Conservation (phyloP, 2,329 filamentous ascomycete species). For the Sporothrix inflata region DNA sequence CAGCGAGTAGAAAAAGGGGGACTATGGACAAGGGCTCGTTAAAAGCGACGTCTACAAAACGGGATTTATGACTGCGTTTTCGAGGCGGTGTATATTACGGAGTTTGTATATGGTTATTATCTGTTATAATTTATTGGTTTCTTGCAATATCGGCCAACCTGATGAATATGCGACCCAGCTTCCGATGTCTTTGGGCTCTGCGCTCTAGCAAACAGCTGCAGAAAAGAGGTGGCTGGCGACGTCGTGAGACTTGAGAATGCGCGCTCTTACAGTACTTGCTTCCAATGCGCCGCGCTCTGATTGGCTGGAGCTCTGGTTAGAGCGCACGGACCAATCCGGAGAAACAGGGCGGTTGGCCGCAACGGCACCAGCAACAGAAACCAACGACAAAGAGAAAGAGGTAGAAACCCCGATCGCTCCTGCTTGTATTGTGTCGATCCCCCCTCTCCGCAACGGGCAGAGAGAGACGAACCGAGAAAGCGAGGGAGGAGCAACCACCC, state of each 20-base stretch:
- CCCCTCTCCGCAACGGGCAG: slow-evolving; percentile 12
- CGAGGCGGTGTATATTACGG: slow-evolving; percentile 11
- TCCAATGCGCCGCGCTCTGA: slow-evolving; percentile 5
- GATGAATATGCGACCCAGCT: background rate
- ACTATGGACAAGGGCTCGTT: background rate
- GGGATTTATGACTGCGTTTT: slow-evolving; percentile 3
- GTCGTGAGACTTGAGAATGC: background rate
- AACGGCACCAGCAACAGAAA: background rate
- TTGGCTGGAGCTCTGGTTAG: slow-evolving; percentile 7
- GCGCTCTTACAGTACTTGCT: background rate
- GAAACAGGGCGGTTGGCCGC: background rate
- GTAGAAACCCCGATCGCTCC: slow-evolving; percentile 1
- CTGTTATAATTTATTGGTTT: background rate
- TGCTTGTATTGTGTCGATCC: slow-evolving; percentile 1
- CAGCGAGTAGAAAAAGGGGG: background rate
- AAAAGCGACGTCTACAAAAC: background rate
- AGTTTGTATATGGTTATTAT: background rate
- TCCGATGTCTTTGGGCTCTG: background rate
- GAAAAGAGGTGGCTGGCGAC: slow-evolving; percentile 4
- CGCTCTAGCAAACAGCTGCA: background rate
- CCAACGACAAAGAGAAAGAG: slow-evolving; percentile 4
- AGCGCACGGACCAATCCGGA: slow-evolving; percentile 11
- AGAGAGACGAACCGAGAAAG: background rate
- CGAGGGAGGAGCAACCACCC: slow-evolving; percentile 17
- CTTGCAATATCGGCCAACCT: background rate